These are phyloP conservation scores for Nemophila menziesii DNA, from an alignment of 257 asterid genomes.

Conservation along the genomic window DNA sequence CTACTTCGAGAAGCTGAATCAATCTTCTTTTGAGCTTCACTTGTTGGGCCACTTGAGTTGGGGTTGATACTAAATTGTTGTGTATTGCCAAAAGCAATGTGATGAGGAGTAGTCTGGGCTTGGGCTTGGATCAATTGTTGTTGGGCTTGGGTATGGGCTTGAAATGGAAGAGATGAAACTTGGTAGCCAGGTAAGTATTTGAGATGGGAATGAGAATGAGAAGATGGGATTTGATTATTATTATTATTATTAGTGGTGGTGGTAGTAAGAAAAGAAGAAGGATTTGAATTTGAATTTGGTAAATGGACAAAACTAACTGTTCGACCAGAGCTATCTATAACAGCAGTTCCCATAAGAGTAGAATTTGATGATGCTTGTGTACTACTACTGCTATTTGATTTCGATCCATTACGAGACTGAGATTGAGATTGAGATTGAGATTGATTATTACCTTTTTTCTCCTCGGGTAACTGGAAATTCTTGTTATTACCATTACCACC, in stretches of 20 bases:
- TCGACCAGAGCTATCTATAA: constrained; percentile 19
- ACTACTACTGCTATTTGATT: too few species aligned
- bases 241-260: constrained; percentile 9
- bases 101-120: constrained; percentile 23
- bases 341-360: constrained; percentile 16
- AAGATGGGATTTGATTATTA: too few species aligned
- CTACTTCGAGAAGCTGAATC: constrained; percentile 1
- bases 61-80: constrained; percentile 13
- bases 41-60: constrained; percentile 10
- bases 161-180: constrained; percentile 10
- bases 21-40: constrained; percentile 12
- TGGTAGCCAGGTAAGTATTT: constrained; percentile 15
- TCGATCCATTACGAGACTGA: constrained; percentile 13
- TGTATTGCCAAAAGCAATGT: constrained; percentile 17
- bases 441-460: constrained; percentile 6
- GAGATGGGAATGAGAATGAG: constrained; percentile 14
- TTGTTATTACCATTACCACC: constrained; percentile 11
- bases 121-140: constrained; percentile 23
- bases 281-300: constrained; percentile 9
- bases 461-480: constrained; percentile 24
- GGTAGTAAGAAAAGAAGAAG: constrained; percentile 13
- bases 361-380: constrained; percentile 11
- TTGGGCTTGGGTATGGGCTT: constrained; percentile 10
- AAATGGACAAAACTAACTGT: constrained; percentile 16
- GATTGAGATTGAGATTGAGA: constrained; percentile 3